Conservation (phyloP, 257 asterid species). For the Penstemon eatonii region DNA sequence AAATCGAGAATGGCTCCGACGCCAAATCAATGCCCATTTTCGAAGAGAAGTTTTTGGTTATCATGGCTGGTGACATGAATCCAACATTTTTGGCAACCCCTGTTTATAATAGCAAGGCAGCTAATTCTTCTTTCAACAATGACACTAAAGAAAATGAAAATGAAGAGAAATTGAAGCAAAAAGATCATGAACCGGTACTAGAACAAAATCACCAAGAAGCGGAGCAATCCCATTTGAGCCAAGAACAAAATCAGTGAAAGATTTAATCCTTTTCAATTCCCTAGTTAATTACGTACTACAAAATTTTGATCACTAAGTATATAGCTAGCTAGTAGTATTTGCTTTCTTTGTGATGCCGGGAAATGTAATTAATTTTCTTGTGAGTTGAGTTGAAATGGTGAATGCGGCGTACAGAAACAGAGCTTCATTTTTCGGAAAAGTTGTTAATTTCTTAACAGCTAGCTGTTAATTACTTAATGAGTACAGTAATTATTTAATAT, state of each 20-base stretch:
- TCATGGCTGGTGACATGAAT: conserved; percentile 65
- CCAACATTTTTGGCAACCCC: conserved; percentile 66
- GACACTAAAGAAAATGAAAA: conserved; percentile 14
- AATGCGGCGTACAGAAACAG: background rate
- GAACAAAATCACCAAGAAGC: conserved; percentile 1
- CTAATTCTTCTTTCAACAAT: conserved; percentile 6
- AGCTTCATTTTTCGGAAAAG: conserved; percentile 21
- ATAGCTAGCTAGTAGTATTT: background rate
- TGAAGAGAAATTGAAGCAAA: conserved; percentile 13
- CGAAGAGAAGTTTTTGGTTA: conserved; percentile 58
- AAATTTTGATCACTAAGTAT: too few species aligned
- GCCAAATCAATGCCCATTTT: conserved; percentile 36
- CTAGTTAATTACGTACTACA: background rate
- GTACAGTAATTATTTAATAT: background rate
- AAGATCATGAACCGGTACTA: conserved; percentile 21
- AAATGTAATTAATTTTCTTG: conserved; percentile 31
- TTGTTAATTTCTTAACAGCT: background rate
- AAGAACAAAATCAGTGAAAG: conserved; percentile 34
- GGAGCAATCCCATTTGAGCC: conserved; percentile 23
- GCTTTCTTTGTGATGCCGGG: conserved; percentile 32
- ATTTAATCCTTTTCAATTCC: background rate
- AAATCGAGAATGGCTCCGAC: conserved; percentile 37
- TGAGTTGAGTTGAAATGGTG: conserved; percentile 30
- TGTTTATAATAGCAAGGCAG: conserved; percentile 14
- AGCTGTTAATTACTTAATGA: conserved; percentile 4